A percentile compares a stretch with the other conserved stretches of the same genome.
Evolutionary conservation across 495 filamentous ascomycete genomes (phyloP).

Genomic region (Aspergillus sclerotiicarbonarius): DNA sequence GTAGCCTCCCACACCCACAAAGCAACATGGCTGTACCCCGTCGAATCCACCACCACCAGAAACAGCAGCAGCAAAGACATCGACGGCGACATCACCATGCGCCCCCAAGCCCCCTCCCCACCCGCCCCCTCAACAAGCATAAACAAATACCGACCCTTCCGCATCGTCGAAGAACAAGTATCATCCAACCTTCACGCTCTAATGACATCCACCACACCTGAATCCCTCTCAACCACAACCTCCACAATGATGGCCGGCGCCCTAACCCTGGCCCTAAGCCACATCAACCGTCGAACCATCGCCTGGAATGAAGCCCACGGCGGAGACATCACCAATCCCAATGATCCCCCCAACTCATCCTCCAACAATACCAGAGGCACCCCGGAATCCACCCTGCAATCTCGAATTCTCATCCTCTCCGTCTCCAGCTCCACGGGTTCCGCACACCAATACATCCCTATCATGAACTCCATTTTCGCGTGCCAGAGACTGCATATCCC

Average conservation of each 20-base stretch:
- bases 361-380: constrained; percentile 1
- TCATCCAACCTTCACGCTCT: constrained; percentile 66
- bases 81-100: constrained; percentile 42
- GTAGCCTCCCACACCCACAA: constrained; percentile 82
- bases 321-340: constrained; percentile 25
- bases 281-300: constrained; percentile 69
- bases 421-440: constrained; percentile 79
- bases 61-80: constrained; percentile 11
- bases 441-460: constrained; percentile 89
- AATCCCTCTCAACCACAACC: constrained; percentile 58
- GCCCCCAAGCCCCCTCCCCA: constrained; percentile 12
- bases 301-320: constrained; percentile 48
- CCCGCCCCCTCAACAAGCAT: constrained; percentile 45
- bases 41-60: constrained; percentile 37
- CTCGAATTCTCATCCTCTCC: constrained; percentile 86
- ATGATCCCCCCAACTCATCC: neutral
- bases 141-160: constrained; percentile 94
- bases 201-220: constrained; percentile 59
- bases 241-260: constrained; percentile 88
- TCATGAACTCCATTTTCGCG: constrained; percentile 97
- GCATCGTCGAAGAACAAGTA: constrained; percentile 75
- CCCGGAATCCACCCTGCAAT: constrained; percentile 53
- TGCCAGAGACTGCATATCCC: constrained; percentile 80
- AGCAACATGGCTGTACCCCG: constrained; percentile 81
- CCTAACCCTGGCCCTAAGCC: constrained; percentile 80